Evolutionary conservation across 2,329 filamentous ascomycete species (phyloP).

Genomic region (Neonectria coccinea): DNA sequence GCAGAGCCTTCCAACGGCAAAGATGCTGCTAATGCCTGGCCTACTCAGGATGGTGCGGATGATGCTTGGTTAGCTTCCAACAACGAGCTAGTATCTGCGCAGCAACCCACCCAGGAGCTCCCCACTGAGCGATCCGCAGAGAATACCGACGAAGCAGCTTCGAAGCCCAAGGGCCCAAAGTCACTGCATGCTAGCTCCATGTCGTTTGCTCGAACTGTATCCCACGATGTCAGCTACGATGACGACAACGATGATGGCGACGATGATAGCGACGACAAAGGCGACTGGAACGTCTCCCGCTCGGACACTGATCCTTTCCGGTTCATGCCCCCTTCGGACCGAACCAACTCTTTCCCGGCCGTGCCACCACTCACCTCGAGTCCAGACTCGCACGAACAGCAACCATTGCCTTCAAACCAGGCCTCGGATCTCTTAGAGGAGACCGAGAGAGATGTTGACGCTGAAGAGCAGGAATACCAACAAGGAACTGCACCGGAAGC

Average conservation of each 20-base stretch:
- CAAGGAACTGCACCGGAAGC: conserved; percentile 31
- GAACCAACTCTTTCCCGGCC: conserved; percentile 73
- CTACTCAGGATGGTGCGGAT: conserved; percentile 41
- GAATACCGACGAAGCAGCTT: conserved; percentile 27
- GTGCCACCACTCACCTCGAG: conserved; percentile 58
- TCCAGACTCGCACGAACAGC: conserved; percentile 47
- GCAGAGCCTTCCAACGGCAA: conserved; percentile 16
- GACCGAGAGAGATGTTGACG: conserved; percentile 61
- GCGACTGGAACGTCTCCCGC: conserved; percentile 66
- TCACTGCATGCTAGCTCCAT: conserved; percentile 70
- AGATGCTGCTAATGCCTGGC: conserved; percentile 34
- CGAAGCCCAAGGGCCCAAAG: conserved; percentile 45
- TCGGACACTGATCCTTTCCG: conserved; percentile 69
- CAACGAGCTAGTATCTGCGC: conserved; percentile 25
- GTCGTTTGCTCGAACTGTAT: conserved; percentile 74
- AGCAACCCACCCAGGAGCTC: conserved; percentile 23
- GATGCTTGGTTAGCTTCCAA: conserved; percentile 43
- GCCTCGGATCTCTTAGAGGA: conserved; percentile 66
- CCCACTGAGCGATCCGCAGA: conserved; percentile 27
- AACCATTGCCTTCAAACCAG: conserved; percentile 61
- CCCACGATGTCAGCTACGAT: conserved; percentile 70
- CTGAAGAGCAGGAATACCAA: conserved; percentile 54
- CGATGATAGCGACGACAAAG: conserved; percentile 67
- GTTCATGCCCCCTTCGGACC: conserved; percentile 67
- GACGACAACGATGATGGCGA: conserved; percentile 68